Evolutionary conservation across 2,329 filamentous ascomycete genomes (phyloP).

Genomic region (Diaporthe humulicola): DNA sequence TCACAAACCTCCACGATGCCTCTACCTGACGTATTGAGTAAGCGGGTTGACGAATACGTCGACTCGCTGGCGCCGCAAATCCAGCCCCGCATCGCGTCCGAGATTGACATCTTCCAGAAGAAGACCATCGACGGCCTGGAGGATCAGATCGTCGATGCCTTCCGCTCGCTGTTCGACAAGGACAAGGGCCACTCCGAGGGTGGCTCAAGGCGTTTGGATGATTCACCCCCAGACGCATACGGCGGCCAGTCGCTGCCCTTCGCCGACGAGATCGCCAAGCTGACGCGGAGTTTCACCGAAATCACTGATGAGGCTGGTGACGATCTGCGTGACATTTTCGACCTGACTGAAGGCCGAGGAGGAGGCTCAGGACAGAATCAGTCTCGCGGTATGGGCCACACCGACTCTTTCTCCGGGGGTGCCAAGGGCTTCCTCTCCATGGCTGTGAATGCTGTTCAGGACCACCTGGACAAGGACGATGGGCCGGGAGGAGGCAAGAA

Average conservation of each 20-base stretch:
- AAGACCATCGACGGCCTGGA: constrained; percentile 62
- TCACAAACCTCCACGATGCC: not conserved
- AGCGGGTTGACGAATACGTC: constrained; percentile 57
- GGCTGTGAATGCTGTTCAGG: constrained; percentile 56
- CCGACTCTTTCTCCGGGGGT: constrained; percentile 41
- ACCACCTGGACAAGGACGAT: constrained; percentile 47
- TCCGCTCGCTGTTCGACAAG: constrained; percentile 58
- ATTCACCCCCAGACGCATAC: constrained; percentile 55
- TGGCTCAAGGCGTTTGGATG: constrained; percentile 47
- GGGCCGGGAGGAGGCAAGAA: constrained; percentile 46
- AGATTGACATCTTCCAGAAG: constrained; percentile 58
- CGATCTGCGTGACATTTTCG: constrained; percentile 60
- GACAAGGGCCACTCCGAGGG: constrained; percentile 43
- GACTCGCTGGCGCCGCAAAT: constrained; percentile 61
- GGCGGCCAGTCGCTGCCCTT: constrained; percentile 58
- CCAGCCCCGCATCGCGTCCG: constrained; percentile 59
- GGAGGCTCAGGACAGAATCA: constrained; percentile 35
- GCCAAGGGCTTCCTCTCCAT: constrained; percentile 55
- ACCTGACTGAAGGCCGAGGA: constrained; percentile 53
- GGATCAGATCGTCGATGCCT: constrained; percentile 58
- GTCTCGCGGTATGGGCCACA: constrained; percentile 46
- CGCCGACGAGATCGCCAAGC: constrained; percentile 58
- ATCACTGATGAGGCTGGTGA: constrained; percentile 57
- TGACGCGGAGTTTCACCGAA: constrained; percentile 56
- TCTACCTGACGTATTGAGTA: constrained; percentile 5